These are phyloP conservation scores for Escallonia rubra DNA, from an alignment of 129 eudicot species.

Conservation along the genomic window DNA sequence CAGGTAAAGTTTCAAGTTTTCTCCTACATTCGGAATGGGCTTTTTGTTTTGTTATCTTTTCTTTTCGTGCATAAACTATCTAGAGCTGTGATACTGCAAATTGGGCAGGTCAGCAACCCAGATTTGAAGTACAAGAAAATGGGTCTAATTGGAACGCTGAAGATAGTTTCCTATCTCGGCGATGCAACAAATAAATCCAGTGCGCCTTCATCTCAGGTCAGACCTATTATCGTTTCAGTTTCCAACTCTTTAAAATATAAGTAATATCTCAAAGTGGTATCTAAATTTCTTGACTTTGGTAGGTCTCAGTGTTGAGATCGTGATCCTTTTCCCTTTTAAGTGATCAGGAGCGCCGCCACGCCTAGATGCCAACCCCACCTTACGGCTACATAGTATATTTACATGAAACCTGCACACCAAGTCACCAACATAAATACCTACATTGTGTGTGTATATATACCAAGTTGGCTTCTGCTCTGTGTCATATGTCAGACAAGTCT, in stretches of 20 bases:
- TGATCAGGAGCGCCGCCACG: too few relatives aligned
- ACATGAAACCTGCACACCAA: too few relatives aligned
- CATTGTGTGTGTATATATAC: too few relatives aligned
- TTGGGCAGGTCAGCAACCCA: conserved; percentile 58
- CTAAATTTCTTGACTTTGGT: too few relatives aligned
- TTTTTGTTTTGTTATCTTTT: conserved; percentile 8
- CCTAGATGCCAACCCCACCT: too few relatives aligned
- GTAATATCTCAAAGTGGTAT: neutral
- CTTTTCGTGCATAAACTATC: conserved; percentile 6
- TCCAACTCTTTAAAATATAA: neutral
- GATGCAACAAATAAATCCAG: conserved; percentile 34
- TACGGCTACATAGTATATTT: too few relatives aligned
- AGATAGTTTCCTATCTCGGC: conserved; percentile 64
- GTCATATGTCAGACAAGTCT: too few relatives aligned
- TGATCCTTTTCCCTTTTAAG: too few relatives aligned
- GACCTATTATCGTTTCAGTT: conserved; percentile 2
- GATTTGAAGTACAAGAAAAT: conserved; percentile 70
- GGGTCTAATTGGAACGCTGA: conserved; percentile 75
- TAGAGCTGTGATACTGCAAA: neutral
- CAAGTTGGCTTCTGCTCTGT: too few relatives aligned
- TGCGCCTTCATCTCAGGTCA: conserved; percentile 49
- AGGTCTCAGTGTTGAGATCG: too few relatives aligned
- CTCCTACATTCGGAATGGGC: neutral
- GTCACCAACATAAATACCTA: too few relatives aligned
- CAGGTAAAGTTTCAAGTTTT: conserved; percentile 37